Conservation (phyloP, 2,329 filamentous ascomycete genomes). For the Botrytis fragariae region DNA sequence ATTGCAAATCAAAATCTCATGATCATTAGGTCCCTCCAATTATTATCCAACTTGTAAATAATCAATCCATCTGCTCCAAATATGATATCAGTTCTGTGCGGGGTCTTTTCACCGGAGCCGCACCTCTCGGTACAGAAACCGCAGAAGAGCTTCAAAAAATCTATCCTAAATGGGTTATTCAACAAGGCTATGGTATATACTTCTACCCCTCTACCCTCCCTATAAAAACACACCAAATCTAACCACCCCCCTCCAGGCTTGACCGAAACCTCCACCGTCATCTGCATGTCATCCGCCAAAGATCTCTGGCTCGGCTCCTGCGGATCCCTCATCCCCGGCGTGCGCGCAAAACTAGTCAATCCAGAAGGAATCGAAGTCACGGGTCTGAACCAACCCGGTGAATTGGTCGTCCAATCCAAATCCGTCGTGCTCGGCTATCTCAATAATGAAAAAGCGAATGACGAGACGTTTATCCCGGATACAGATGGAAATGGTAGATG, state of each 20-base stretch:
- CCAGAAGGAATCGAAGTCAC: slow-evolving; percentile 68
- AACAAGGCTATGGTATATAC: slow-evolving; percentile 66
- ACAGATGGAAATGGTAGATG: slow-evolving; percentile 65
- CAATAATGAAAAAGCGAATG: slow-evolving; percentile 79
- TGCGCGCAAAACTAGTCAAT: slow-evolving; percentile 64
- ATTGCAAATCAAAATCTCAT: not conserved
- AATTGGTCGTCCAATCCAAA: slow-evolving; percentile 75
- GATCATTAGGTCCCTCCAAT: slow-evolving; percentile 70
- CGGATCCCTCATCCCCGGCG: slow-evolving; percentile 65
- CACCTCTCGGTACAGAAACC: slow-evolving; percentile 72
- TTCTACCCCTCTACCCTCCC: not conserved
- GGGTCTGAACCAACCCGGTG: slow-evolving; percentile 66
- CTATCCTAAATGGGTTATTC: slow-evolving; percentile 62
- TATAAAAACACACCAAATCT: not conserved
- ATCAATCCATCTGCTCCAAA: slow-evolving; percentile 56
- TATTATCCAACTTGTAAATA: slow-evolving; percentile 72
- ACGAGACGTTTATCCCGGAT: slow-evolving; percentile 69
- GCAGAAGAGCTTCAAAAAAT: slow-evolving; percentile 59
- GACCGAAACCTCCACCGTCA: slow-evolving; percentile 74
- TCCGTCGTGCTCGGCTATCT: slow-evolving; percentile 79
- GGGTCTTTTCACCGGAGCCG: slow-evolving; percentile 70
- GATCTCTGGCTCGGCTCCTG: slow-evolving; percentile 72
- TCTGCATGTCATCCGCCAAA: slow-evolving; percentile 55
- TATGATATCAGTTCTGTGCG: slow-evolving; percentile 70
- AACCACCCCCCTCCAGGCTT: slow-evolving; percentile 49